Evolutionary conservation across 345 rosid genomes (phyloP).

Genomic region (Dovyalis caffra): DNA sequence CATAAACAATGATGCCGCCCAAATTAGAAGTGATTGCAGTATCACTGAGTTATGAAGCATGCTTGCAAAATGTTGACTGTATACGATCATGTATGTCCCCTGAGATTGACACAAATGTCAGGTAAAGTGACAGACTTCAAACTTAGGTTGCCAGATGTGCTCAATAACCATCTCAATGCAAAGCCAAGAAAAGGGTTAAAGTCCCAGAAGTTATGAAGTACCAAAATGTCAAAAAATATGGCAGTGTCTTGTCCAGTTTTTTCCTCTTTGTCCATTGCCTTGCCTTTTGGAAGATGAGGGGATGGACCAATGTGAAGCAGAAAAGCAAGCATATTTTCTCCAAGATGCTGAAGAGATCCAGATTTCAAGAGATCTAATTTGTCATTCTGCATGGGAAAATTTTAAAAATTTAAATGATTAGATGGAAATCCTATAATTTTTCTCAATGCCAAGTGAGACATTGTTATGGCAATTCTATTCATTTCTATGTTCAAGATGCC

Average conservation of each 20-base stretch:
- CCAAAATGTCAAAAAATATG: constrained; percentile 82
- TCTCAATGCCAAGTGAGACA: neutral
- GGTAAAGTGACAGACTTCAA: constrained; percentile 11
- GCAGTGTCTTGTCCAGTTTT: constrained; percentile 42
- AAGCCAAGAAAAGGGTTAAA: constrained; percentile 11
- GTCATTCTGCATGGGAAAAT: constrained; percentile 68
- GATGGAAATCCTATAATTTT: neutral
- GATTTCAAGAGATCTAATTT: constrained; percentile 76
- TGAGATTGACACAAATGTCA: constrained; percentile 36
- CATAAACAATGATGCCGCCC: constrained; percentile 77
- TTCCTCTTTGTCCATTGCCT: constrained; percentile 33
- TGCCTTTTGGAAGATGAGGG: constrained; percentile 46
- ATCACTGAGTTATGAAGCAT: constrained; percentile 79
- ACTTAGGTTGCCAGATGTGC: constrained; percentile 1
- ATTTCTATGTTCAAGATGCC: neutral
- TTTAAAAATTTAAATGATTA: neutral
- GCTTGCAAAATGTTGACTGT: constrained; percentile 59
- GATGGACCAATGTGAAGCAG: constrained; percentile 67
- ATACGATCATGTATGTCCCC: constrained; percentile 82
- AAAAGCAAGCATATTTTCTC: constrained; percentile 96
- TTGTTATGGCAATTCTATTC: neutral
- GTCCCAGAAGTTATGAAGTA: constrained; percentile 30
- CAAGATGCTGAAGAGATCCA: constrained; percentile 97
- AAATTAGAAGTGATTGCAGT: constrained; percentile 77
- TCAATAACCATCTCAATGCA: constrained; percentile 5